Evolutionary conservation across 1,139 yeast species (phyloP).

Genomic region (Chernovozyma aurita): DNA sequence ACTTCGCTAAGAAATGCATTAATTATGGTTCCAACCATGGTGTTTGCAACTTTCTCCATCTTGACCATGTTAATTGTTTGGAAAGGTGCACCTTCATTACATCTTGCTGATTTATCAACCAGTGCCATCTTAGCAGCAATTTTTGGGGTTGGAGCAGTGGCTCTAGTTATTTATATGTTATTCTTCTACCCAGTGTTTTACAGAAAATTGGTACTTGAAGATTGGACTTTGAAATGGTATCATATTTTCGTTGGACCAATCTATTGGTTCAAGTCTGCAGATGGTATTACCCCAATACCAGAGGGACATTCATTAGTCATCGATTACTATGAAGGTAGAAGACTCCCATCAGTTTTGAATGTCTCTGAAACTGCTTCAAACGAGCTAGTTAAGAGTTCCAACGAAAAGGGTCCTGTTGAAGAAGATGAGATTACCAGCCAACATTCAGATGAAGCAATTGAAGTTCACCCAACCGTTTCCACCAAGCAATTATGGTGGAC

Average conservation of each 20-base stretch:
- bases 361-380: slow-evolving; percentile 3
- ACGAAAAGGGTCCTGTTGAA: neutral
- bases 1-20: slow-evolving; percentile 52
- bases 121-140: slow-evolving; percentile 54
- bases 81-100: slow-evolving; percentile 71
- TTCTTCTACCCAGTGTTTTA: slow-evolving; percentile 61
- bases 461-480: slow-evolving; percentile 14
- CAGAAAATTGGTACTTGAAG: slow-evolving; percentile 57
- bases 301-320: slow-evolving; percentile 50
- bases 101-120: slow-evolving; percentile 46
- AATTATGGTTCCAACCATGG: slow-evolving; percentile 54
- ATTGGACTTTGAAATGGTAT: slow-evolving; percentile 63
- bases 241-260: slow-evolving; percentile 56
- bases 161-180: slow-evolving; percentile 44
- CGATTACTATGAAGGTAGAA: slow-evolving; percentile 65
- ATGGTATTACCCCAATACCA: slow-evolving; percentile 64
- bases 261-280: slow-evolving; percentile 51
- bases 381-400: neutral
- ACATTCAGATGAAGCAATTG: slow-evolving; percentile 14
- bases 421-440: slow-evolving; percentile 10
- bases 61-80: slow-evolving; percentile 60
- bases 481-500: slow-evolving; percentile 43
- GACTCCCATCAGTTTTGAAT: slow-evolving; percentile 23
- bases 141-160: slow-evolving; percentile 60
- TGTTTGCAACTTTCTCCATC: slow-evolving; percentile 56